Evolutionary conservation across 2,329 filamentous ascomycete species (phyloP).

Genomic region (Rhynchosporium agropyri): DNA sequence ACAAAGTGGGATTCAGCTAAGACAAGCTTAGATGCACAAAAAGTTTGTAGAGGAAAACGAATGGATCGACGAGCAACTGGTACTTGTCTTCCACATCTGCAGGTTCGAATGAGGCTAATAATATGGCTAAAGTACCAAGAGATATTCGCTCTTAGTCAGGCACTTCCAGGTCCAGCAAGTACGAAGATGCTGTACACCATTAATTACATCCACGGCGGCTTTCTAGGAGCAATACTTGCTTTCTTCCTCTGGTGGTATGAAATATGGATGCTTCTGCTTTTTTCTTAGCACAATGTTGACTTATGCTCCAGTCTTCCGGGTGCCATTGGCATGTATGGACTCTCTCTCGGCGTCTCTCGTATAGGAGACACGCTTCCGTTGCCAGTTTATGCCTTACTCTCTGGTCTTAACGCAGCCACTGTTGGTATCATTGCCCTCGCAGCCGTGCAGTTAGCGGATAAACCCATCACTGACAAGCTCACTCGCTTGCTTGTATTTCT

Average conservation of each 20-base stretch:
- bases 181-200: conserved; percentile 76
- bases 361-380: conserved; percentile 61
- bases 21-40: not conserved
- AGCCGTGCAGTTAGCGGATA: conserved; percentile 67
- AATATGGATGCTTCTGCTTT: not conserved
- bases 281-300: not conserved
- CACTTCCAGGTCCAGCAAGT: conserved; percentile 66
- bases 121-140: conserved; percentile 63
- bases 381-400: conserved; percentile 69
- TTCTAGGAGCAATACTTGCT: conserved; percentile 55
- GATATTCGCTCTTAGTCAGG: conserved; percentile 71
- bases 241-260: conserved; percentile 26
- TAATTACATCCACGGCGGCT: conserved; percentile 64
- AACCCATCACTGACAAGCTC: conserved; percentile 66
- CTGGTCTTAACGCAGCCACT: conserved; percentile 70
- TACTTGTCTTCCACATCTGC: not conserved
- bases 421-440: conserved; percentile 74
- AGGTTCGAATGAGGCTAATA: not conserved
- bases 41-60: conserved; percentile 14
- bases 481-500: conserved; percentile 66
- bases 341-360: conserved; percentile 65
- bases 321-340: conserved; percentile 70
- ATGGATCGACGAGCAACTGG: conserved; percentile 30
- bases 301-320: conserved; percentile 59
- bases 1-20: not conserved